Conservation (phyloP, 306 rosid genomes). For the Leucaena leucocephala region DNA sequence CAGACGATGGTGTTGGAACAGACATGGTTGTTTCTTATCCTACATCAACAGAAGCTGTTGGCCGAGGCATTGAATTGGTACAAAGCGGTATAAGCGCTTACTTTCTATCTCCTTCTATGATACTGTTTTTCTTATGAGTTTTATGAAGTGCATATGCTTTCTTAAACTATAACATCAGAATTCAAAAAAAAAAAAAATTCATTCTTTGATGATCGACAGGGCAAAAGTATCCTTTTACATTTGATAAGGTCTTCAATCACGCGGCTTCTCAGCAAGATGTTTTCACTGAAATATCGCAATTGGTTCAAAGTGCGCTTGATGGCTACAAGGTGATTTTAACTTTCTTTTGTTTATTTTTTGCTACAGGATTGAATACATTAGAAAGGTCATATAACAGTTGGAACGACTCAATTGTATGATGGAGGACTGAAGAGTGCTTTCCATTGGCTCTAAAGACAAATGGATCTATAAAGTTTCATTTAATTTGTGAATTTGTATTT, state of each 20-base stretch:
- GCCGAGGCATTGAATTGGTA: conserved; percentile 77
- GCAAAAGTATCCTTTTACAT: conserved; percentile 79
- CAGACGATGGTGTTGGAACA: conserved; percentile 72
- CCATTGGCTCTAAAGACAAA: not conserved
- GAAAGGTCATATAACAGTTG: not conserved
- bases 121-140: conserved; percentile 11
- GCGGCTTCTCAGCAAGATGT: conserved; percentile 85
- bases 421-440: not conserved
- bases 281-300: conserved; percentile 86
- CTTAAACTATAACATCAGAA: not conserved
- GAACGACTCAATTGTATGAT: not conserved
- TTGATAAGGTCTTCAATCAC: conserved; percentile 89
- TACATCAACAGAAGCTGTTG: conserved; percentile 76
- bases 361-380: not conserved
- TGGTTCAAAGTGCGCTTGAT: conserved; percentile 97
- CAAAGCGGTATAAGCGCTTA: conserved; percentile 64
- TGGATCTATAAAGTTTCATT: not conserved
- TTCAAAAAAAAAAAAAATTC: no score
- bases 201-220: conserved; percentile 53
- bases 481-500: not conserved
- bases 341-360: conserved; percentile 15
- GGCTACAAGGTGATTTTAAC: conserved; percentile 81
- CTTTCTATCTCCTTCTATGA: not conserved
- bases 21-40: conserved; percentile 77
- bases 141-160: conserved; percentile 4